Conservation (phyloP, 257 asterid species). For the Linaria vulgaris region DNA sequence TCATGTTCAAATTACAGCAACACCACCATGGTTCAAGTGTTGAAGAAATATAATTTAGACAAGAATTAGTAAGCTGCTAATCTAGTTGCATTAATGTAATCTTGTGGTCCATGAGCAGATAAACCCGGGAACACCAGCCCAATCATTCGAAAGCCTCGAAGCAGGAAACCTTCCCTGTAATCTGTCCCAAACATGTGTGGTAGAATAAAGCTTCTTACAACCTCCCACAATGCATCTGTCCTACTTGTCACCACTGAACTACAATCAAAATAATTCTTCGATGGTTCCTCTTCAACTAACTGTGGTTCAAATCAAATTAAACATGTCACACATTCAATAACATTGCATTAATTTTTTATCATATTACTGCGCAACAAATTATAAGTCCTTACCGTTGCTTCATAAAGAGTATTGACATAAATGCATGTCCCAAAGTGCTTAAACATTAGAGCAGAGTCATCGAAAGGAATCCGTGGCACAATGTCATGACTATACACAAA, state of each 20-base stretch:
- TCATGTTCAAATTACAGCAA: too few relatives aligned
- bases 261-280: slow-evolving; percentile 38
- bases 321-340: too few relatives aligned
- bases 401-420: slow-evolving; percentile 43
- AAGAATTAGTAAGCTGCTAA: slow-evolving; percentile 34
- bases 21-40: neutral
- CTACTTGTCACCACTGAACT: slow-evolving; percentile 27
- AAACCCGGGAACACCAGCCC: slow-evolving; percentile 48
- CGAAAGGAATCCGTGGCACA: slow-evolving; percentile 60
- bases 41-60: neutral
- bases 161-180: slow-evolving; percentile 46
- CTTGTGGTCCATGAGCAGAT: slow-evolving; percentile 50
- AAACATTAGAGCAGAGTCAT: slow-evolving; percentile 35
- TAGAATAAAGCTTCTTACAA: slow-evolving; percentile 55
- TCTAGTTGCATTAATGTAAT: slow-evolving; percentile 56
- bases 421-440: slow-evolving; percentile 66
- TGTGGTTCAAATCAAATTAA: slow-evolving; percentile 12
- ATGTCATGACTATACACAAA: slow-evolving; percentile 60
- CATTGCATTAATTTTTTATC: too few relatives aligned
- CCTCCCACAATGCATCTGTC: slow-evolving; percentile 56
- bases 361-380: neutral
- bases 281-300: slow-evolving; percentile 45
- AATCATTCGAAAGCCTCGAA: slow-evolving; percentile 27
- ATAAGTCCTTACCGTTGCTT: slow-evolving; percentile 39
- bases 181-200: slow-evolving; percentile 44